These are phyloP conservation scores for Rosa hybrid DNA, from an alignment of 331 rosid species.

Conservation along the genomic window DNA sequence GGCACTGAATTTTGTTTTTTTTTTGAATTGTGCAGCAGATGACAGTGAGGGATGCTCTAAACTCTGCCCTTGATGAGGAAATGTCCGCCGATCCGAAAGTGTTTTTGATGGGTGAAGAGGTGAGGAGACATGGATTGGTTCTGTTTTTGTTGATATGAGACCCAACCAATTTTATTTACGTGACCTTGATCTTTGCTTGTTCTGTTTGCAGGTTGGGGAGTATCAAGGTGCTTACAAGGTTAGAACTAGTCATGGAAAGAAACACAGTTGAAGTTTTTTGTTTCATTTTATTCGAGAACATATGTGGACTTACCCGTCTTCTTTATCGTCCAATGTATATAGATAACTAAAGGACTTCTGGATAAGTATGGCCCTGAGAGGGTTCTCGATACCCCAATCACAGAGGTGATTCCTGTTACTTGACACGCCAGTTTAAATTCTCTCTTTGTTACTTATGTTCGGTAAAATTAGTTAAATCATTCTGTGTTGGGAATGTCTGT, in stretches of 20 bases:
- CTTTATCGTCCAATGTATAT: slow-evolving; percentile 14
- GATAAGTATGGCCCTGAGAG: slow-evolving; percentile 98
- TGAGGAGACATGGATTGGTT: slow-evolving; percentile 23
- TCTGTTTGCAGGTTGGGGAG: slow-evolving; percentile 81
- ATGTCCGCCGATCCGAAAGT: slow-evolving; percentile 98
- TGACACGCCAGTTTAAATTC: background rate
- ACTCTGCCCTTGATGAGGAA: slow-evolving; percentile 97
- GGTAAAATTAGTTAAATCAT: background rate
- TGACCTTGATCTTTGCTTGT: background rate
- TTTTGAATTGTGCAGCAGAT: slow-evolving; percentile 47
- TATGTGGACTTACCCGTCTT: background rate
- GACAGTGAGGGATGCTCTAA: slow-evolving; percentile 85
- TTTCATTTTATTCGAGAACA: background rate
- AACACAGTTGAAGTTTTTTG: slow-evolving; percentile 6
- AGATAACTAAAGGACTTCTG: slow-evolving; percentile 89
- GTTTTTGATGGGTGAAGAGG: slow-evolving; percentile 99
- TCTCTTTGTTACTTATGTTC: slow-evolving; percentile 17
- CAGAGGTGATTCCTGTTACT: slow-evolving; percentile 66
- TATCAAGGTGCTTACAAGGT: slow-evolving; percentile 99
- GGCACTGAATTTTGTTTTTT: background rate
- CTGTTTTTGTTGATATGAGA: background rate
- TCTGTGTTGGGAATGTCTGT: background rate
- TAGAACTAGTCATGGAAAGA: slow-evolving; percentile 17
- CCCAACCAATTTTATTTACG: background rate
- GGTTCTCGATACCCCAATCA: slow-evolving; percentile 97